These are phyloP conservation scores for Asterophora lycoperdoides DNA, from an alignment of 768 basidiomycete genomes.

Conservation along the genomic window DNA sequence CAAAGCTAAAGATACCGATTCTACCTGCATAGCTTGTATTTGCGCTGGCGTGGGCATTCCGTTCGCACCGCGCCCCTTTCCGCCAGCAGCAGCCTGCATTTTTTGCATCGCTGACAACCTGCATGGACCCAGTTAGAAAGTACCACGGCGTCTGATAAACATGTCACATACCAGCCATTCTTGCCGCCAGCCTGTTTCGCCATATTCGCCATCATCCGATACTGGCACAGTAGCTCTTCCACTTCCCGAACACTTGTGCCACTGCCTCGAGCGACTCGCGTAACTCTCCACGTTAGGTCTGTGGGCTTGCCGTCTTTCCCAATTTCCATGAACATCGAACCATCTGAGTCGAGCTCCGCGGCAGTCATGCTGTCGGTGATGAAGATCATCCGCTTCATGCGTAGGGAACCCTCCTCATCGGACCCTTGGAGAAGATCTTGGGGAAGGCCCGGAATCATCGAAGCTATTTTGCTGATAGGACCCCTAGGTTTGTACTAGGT, in stretches of 20 bases:
- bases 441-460: slow-evolving; percentile 97
- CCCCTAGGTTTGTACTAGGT: slow-evolving; percentile 54
- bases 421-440: slow-evolving; percentile 88
- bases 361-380: slow-evolving; percentile 99
- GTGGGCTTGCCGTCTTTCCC: slow-evolving; percentile 80
- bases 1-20: slow-evolving; percentile 4
- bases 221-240: slow-evolving; percentile 95
- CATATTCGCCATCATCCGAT: slow-evolving; percentile 98
- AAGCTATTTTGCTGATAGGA: slow-evolving; percentile 97
- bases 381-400: slow-evolving; percentile 97
- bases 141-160: neutral
- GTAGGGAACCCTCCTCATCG: slow-evolving; percentile 86
- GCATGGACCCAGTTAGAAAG: slow-evolving; percentile 8
- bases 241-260: slow-evolving; percentile 96
- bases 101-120: slow-evolving; percentile 89
- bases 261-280: slow-evolving; percentile 86
- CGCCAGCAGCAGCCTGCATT: slow-evolving; percentile 83
- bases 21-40: slow-evolving; percentile 91
- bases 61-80: slow-evolving; percentile 80
- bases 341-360: slow-evolving; percentile 91
- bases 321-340: slow-evolving; percentile 81
- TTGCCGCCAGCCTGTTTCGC: slow-evolving; percentile 97
- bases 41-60: slow-evolving; percentile 92
- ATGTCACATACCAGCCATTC: slow-evolving; percentile 73
- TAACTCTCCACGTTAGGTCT: slow-evolving; percentile 87